phyloP scores from a whole-genome alignment of 345 rosid genomes.

The Hypericum androsaemum region DNA sequence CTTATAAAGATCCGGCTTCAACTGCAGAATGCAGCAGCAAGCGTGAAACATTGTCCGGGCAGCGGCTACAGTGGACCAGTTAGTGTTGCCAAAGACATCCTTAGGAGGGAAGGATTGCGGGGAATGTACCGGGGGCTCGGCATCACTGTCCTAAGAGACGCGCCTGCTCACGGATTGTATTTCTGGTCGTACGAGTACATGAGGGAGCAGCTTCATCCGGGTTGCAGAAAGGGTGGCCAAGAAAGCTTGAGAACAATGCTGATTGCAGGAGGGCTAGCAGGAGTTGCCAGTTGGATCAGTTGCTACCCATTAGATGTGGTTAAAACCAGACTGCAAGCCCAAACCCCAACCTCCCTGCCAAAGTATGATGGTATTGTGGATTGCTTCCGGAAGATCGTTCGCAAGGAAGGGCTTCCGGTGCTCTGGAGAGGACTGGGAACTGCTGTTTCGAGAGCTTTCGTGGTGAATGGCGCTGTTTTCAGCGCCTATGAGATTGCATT shows the following conservation, averaged over 20 bases:
- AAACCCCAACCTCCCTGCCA: constrained; percentile 21
- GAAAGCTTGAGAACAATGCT: constrained; percentile 72
- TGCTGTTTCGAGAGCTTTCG: constrained; percentile 93
- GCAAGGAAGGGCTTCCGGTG: constrained; percentile 54
- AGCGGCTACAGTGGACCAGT: constrained; percentile 36
- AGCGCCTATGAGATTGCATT: constrained; percentile 76
- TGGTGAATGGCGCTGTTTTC: constrained; percentile 84
- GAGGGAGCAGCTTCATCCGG: constrained; percentile 76
- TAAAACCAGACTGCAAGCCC: constrained; percentile 78
- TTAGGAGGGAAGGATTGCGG: constrained; percentile 41
- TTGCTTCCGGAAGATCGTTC: constrained; percentile 53
- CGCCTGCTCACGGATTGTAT: constrained; percentile 74
- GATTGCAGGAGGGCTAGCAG: constrained; percentile 76
- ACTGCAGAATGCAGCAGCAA: constrained; percentile 27
- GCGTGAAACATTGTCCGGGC: constrained; percentile 10
- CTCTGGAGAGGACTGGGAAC: constrained; percentile 94
- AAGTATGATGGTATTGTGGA: constrained; percentile 56
- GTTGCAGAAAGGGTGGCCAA: constrained; percentile 66
- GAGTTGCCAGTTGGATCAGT: constrained; percentile 84
- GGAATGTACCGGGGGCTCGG: constrained; percentile 71
- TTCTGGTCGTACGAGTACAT: constrained; percentile 87
- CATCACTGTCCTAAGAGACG: constrained; percentile 71
- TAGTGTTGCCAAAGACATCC: constrained; percentile 48
- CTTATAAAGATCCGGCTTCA: constrained; percentile 85
- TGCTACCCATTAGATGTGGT: constrained; percentile 86